phyloP scores from a whole-genome alignment of 2,329 filamentous ascomycete genomes.

The Arthrocladium fulminans region DNA sequence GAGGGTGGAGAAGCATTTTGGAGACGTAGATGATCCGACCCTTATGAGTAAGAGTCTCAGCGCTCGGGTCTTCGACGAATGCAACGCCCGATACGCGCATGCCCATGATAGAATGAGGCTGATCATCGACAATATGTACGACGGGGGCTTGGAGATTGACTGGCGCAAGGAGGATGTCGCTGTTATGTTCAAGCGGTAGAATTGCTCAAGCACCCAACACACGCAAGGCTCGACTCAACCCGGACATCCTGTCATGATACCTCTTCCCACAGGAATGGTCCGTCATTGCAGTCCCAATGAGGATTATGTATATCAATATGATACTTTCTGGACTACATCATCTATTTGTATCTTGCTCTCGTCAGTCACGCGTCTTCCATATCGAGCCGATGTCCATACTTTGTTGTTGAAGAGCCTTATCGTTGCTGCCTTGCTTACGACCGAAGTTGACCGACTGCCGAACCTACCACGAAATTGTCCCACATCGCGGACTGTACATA shows the following conservation, averaged over 20 bases:
- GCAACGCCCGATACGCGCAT: constrained; percentile 48
- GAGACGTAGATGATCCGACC: constrained; percentile 68
- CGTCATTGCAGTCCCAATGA: too few relatives aligned
- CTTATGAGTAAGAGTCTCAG: constrained; percentile 48
- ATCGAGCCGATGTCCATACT: too few relatives aligned
- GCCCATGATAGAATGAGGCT: constrained; percentile 43
- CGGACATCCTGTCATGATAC: too few relatives aligned
- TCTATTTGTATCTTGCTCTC: too few relatives aligned
- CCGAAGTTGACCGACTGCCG: not conserved
- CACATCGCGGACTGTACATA: not conserved
- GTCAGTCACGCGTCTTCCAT: too few relatives aligned
- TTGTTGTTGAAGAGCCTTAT: not conserved
- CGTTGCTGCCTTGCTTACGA: not conserved
- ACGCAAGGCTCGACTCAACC: too few relatives aligned
- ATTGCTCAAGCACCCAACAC: not conserved
- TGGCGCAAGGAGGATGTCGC: constrained; percentile 40
- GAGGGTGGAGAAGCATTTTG: constrained; percentile 94
- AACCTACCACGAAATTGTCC: too few relatives aligned
- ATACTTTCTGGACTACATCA: too few relatives aligned
- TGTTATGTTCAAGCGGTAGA: constrained; percentile 35
- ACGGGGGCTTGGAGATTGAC: constrained; percentile 37
- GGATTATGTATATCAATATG: too few relatives aligned
- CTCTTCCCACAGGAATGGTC: too few relatives aligned
- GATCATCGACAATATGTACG: constrained; percentile 38
- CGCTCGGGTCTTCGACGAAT: constrained; percentile 51